phyloP scores from a whole-genome alignment of 2,329 filamentous ascomycete species.

The Elsinoe ampelina region DNA sequence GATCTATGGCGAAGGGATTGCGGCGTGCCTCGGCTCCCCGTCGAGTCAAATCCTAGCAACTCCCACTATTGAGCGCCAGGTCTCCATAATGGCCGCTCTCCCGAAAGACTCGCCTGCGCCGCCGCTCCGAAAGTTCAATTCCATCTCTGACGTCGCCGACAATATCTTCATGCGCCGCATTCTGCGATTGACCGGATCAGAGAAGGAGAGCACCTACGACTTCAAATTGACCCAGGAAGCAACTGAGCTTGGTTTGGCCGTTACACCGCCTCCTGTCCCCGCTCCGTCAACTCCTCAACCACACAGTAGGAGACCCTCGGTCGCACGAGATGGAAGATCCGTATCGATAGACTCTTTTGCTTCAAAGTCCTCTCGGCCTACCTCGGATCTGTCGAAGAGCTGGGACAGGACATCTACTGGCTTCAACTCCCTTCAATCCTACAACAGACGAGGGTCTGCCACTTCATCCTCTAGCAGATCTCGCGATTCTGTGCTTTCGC shows the following conservation, averaged over 20 bases:
- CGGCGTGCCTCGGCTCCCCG: conserved; percentile 7
- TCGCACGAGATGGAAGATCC: conserved; percentile 13
- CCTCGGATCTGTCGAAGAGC: conserved; percentile 15
- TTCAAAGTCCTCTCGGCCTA: conserved; percentile 14
- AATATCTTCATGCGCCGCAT: conserved; percentile 6
- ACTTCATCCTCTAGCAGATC: conserved; percentile 26
- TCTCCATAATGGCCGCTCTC: background rate
- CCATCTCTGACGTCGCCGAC: conserved; percentile 2
- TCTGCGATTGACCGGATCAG: conserved; percentile 3
- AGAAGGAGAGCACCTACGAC: background rate
- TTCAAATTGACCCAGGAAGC: background rate
- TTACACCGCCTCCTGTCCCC: conserved; percentile 4
- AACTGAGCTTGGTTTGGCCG: conserved; percentile 2
- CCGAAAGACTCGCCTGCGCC: conserved; percentile 1
- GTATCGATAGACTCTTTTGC: conserved; percentile 12
- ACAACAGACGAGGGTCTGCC: conserved; percentile 17
- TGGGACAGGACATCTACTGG: conserved; percentile 13
- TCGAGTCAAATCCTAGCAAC: conserved; percentile 1
- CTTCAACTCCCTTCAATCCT: conserved; percentile 7
- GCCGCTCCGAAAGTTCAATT: conserved; percentile 1
- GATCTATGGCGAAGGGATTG: conserved; percentile 3
- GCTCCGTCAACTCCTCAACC: background rate
- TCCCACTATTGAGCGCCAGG: conserved; percentile 3
- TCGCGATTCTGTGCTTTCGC: conserved; percentile 26
- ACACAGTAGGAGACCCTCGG: background rate